Percentiles rank a stretch among this genome's conserved stretches.
Conservation (phyloP, 345 rosid species). For the Eucalyptus shirleyi region DNA sequence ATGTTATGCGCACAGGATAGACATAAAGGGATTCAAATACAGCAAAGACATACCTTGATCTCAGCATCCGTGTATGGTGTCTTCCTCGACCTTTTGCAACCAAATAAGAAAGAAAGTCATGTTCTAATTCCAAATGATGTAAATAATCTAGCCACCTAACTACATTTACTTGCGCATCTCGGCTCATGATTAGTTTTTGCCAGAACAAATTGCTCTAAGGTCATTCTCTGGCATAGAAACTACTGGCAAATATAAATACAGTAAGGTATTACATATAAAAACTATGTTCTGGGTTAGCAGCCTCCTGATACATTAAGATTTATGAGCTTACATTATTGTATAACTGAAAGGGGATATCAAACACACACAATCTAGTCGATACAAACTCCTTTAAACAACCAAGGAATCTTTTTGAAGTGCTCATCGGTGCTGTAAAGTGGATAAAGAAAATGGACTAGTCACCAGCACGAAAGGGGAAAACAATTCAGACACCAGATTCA, state of each 20-base stretch:
- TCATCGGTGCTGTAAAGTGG: not conserved
- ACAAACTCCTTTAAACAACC: not conserved
- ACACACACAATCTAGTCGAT: not conserved
- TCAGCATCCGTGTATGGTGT: conserved; percentile 84
- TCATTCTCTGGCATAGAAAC: not conserved
- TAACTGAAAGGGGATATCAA: not conserved
- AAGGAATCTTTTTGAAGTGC: not conserved
- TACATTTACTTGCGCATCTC: not conserved
- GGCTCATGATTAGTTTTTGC: not conserved
- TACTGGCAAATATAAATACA: not conserved
- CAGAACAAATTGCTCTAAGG: not conserved
- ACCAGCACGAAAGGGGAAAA: not conserved
- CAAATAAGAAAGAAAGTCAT: not conserved
- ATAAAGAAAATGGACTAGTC: not conserved
- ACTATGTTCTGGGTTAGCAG: not conserved
- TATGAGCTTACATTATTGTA: not conserved
- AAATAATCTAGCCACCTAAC: not conserved
- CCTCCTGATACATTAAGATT: not conserved
- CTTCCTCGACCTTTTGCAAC: conserved; percentile 39
- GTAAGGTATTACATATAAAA: not conserved
- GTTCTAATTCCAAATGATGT: not conserved
- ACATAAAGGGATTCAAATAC: not conserved
- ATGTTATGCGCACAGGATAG: not conserved
- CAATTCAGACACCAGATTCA: not conserved
- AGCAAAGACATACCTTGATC: conserved; percentile 56